Evolutionary conservation across 1,284 basidiomycete species (phyloP), one percentile per base, ranked within the genome.

Genomic region (Ceraceosorus guamensis): DNA sequence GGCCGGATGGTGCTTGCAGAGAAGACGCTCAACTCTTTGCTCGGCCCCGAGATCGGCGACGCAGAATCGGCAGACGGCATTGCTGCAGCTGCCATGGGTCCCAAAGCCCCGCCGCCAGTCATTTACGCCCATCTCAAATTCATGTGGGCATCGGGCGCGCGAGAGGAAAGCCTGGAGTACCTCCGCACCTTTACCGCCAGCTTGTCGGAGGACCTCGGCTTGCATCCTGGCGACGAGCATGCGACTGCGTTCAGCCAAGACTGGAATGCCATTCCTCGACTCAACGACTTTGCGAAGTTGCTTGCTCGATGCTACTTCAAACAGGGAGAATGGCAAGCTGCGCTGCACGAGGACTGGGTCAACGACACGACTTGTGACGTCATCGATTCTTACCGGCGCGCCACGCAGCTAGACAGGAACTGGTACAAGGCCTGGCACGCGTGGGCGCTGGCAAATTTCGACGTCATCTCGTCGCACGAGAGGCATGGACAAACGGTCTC

Each of bases 341-440:
- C 85, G 14, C 78, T 93, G 43, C 83, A 85, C 70, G 84, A 87
- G 53, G 82, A 86, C 60, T 91, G 90, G 91, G 83, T 70, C 39
- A 60, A 55, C 16, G 73, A 76, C 56, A 67, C 69, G 53, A 62
- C 61, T 45, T 70, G 63, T 58, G 70, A 76, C 53, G 73, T 76
- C n/a, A 75, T 76, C 52, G 68, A 86, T 62, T 87, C 89, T 32
- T 98, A 95, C 78, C 82, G 84, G 53, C 81, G 87, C 39, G 89
- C 95, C 0, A 97, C 93, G 2, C 87, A 90, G 73, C 89, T 91
- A 62, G 95, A 98, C 76, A 84, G 87, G 5, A 82, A 82, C 44
- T 98, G 93, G 93, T 97, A 97, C 79, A 96, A 97, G 78, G 95
- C 93, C 14, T 97, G 93, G 93, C 93, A 98, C 76, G 92, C 91